phyloP scores from a whole-genome alignment of 768 basidiomycete species.

The Psilocybe subaeruginosa region DNA sequence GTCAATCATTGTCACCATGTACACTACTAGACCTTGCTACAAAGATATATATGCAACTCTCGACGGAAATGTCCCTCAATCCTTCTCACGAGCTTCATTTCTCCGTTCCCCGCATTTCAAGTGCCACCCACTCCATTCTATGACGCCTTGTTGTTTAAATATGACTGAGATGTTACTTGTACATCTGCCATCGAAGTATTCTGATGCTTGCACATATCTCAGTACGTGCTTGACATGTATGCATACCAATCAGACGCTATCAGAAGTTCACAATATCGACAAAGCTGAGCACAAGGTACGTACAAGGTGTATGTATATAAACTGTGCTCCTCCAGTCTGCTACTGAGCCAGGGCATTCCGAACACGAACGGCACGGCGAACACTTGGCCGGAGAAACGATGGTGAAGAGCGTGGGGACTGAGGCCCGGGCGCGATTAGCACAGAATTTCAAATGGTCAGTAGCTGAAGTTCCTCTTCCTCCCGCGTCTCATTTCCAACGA shows the following conservation, averaged over 20 bases:
- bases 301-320: too few species aligned
- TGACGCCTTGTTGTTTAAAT: background rate
- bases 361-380: background rate
- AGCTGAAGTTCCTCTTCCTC: background rate
- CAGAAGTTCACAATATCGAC: background rate
- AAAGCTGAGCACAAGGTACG: background rate
- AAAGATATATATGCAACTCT: too few species aligned
- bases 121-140: background rate
- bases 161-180: background rate
- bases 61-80: background rate
- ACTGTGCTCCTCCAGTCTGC: too few species aligned
- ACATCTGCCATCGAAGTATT: background rate
- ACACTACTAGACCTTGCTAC: too few species aligned
- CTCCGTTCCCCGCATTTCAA: background rate
- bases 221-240: background rate
- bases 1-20: background rate
- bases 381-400: background rate
- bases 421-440: background rate
- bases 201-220: background rate
- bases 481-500: background rate
- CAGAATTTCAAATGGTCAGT: background rate
- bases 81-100: background rate
- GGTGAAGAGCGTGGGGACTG: background rate
- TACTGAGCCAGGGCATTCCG: background rate
- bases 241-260: too few species aligned